Evolutionary conservation across 2,329 filamentous ascomycete genomes (phyloP), one percentile per base, ranked within the genome.

Genomic region (Thielaviopsis punctulata): DNA sequence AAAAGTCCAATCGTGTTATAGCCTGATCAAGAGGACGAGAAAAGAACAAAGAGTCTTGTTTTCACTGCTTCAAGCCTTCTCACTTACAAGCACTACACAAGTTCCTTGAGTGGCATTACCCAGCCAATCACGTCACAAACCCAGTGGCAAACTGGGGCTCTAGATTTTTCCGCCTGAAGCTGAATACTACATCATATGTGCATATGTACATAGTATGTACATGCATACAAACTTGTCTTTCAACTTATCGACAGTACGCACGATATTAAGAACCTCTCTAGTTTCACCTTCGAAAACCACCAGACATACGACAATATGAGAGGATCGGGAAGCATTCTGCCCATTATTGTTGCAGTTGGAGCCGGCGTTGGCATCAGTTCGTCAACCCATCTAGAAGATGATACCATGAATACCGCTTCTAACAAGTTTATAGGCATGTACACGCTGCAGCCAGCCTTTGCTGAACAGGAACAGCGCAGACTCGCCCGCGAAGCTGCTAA

Each of bases 341-440:
- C 54, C 19, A 39, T 55, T 18, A 30, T 55, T 36, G 25, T 55
- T 21, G 54, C 51, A 13, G 45, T 55, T 48, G 36, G 51, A 7
- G 51, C 54, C 4, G 54, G 54, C 33, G 54, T 55, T 18, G 48
- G 51, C 18, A 55, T 55, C 18, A 51, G 54, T 55, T 36, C 2
- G 54, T 55, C 7, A 19, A 23, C 12, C 22, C 12, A 15, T 18
- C n/a, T 13, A 7, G 4, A 18, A 4, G 15, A 45, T 22, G 24
- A 18, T 27, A 13, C 4, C 27, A 30, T n/a, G 13, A 10, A 2
- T 23, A 39, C 27, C 3, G n/a, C 12, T 27, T 23, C 27, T 48
- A 45, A 48, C 18, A 18, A n/a, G 21, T 30, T 15, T 33, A 24
- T 39, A 55, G 54, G 47, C 23, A 49, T 46, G 25, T 55, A 55